Evolutionary conservation across 768 basidiomycete species (phyloP).

Genomic region (Boletus rubroflammeus): DNA sequence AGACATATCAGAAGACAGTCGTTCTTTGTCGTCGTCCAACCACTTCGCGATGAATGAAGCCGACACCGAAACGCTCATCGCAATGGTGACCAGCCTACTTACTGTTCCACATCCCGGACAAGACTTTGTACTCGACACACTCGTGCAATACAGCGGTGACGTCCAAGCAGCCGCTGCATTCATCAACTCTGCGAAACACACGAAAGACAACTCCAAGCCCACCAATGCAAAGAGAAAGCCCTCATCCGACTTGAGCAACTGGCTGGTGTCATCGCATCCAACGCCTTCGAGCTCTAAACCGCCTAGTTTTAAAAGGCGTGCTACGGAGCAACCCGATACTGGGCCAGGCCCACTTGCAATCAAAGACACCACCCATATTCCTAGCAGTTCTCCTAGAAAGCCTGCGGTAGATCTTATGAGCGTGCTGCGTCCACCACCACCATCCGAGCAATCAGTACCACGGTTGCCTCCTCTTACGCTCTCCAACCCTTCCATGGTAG

Average conservation of each 20-base stretch:
- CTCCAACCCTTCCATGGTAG: slow-evolving; percentile 57
- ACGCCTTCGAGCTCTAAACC: slow-evolving; percentile 18
- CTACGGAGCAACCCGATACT: slow-evolving; percentile 1
- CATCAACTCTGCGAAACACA: slow-evolving; percentile 30
- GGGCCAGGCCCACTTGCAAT: background rate
- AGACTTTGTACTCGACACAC: slow-evolving; percentile 51
- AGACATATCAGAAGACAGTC: no score
- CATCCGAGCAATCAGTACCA: slow-evolving; percentile 29
- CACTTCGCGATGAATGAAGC: slow-evolving; percentile 20
- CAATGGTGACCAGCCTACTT: slow-evolving; percentile 61
- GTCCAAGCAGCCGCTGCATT: slow-evolving; percentile 46
- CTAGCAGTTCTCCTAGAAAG: slow-evolving; percentile 26
- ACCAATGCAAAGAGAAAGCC: slow-evolving; percentile 42
- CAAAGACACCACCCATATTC: slow-evolving; percentile 16
- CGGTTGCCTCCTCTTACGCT: slow-evolving; percentile 61
- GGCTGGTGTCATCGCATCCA: slow-evolving; percentile 41
- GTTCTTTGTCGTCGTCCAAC: no score
- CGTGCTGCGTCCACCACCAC: slow-evolving; percentile 50
- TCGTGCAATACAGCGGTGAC: slow-evolving; percentile 56
- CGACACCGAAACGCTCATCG: slow-evolving; percentile 70
- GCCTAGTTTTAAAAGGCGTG: slow-evolving; percentile 19
- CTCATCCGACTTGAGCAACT: slow-evolving; percentile 44
- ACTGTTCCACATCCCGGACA: slow-evolving; percentile 32
- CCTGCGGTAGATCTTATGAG: slow-evolving; percentile 48
- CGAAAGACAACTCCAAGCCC: slow-evolving; percentile 14